Evolutionary conservation across 2,329 filamentous ascomycete species (phyloP).

Genomic region (Fusarium piperis): DNA sequence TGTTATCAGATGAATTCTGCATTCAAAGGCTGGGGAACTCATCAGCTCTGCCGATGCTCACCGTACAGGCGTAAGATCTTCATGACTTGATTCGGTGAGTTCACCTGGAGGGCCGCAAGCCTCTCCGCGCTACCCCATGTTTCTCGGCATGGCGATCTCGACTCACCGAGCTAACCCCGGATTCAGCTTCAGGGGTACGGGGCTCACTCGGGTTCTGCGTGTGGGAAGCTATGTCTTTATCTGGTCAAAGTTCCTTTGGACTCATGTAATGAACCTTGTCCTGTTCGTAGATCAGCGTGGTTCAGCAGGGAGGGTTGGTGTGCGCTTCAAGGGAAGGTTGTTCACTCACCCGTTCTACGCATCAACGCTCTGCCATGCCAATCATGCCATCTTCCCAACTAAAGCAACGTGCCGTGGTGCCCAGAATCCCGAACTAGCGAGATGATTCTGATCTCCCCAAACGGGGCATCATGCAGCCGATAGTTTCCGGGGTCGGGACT

Average conservation of each 20-base stretch:
- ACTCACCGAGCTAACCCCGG: constrained; percentile 30
- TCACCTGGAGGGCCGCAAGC: not conserved
- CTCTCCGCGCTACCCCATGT: constrained; percentile 16
- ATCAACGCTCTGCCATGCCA: not conserved
- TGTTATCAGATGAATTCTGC: not conserved
- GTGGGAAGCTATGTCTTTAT: not conserved
- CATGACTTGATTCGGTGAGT: not conserved
- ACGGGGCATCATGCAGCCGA: constrained; percentile 2
- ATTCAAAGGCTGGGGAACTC: not conserved
- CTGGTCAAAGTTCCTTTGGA: not conserved
- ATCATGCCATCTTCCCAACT: not conserved
- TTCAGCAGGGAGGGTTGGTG: not conserved
- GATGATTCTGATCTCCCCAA: not conserved
- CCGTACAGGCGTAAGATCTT: not conserved
- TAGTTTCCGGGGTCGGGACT: not conserved
- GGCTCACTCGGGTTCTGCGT: not conserved
- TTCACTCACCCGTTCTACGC: no score
- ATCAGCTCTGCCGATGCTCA: not conserved
- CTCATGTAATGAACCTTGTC: not conserved
- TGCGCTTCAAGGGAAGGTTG: not conserved
- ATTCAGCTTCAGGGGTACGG: constrained; percentile 29
- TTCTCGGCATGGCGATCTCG: constrained; percentile 19
- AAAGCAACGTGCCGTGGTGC: not conserved
- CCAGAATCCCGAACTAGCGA: not conserved
- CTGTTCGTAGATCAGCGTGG: not conserved